Conservation (phyloP, 1,284 basidiomycete genomes). For the Hemileia vastatrix region DNA sequence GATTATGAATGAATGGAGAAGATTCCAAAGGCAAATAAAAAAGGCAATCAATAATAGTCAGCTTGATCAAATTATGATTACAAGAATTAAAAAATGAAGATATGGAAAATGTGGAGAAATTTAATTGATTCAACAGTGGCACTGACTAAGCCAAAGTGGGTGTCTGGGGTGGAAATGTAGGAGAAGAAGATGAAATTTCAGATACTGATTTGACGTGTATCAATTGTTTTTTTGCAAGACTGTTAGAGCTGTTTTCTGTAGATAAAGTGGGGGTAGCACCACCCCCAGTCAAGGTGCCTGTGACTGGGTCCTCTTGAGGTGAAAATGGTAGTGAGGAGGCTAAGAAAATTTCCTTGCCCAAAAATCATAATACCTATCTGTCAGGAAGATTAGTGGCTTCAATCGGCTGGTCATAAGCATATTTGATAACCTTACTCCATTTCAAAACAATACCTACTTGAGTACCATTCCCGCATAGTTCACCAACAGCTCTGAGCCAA, state of each 20-base stretch:
- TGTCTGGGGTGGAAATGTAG: background rate
- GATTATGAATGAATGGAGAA: slow-evolving; percentile 21
- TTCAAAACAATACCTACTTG: too few relatives aligned
- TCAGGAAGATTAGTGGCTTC: slow-evolving; percentile 9
- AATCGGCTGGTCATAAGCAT: slow-evolving; percentile 14
- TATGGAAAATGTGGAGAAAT: slow-evolving; percentile 11
- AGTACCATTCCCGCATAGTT: slow-evolving; percentile 14
- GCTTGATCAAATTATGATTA: slow-evolving; percentile 9
- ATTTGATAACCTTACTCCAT: slow-evolving; percentile 17
- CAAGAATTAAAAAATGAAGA: slow-evolving; percentile 17
- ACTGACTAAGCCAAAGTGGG: slow-evolving; percentile 11
- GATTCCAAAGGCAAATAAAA: slow-evolving; percentile 18
- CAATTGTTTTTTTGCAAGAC: too few relatives aligned
- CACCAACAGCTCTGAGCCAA: slow-evolving; percentile 17
- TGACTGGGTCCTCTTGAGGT: too few relatives aligned
- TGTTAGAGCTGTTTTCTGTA: too few relatives aligned
- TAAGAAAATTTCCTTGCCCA: slow-evolving; percentile 14
- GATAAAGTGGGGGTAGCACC: too few relatives aligned
- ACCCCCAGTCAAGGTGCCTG: too few relatives aligned
- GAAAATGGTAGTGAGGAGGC: too few relatives aligned
- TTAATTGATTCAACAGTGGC: background rate
- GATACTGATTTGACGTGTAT: too few relatives aligned
- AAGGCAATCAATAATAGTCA: slow-evolving; percentile 17
- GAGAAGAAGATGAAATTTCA: slow-evolving; percentile 4
- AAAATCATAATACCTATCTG: slow-evolving; percentile 15